Base-by-base conservation (phyloP, 768 basidiomycete genomes). In the Trametes elegans region DNA sequence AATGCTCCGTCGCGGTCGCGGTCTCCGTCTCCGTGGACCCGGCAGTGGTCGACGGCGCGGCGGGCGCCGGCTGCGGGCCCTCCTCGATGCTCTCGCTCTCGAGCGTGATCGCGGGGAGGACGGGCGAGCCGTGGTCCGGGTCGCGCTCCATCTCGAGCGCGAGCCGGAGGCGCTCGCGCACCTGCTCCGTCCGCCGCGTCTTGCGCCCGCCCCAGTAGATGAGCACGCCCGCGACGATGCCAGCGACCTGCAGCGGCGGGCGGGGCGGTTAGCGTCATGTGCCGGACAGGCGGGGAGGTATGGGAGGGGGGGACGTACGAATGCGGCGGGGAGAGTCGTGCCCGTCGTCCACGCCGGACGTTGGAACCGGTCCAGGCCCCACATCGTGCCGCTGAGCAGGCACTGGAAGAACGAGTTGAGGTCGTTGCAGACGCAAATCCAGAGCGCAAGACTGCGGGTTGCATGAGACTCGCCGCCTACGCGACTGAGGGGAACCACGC, bases 391-490 rank as follows among this genome's bases (percentile, higher is more conserved):
- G 62, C 89, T 88, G 7, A 91, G 71, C 18, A 86, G 76, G 42
- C 80, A 75, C 80, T 86, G 92, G 67, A 93, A 93, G 55, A 90
- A 67, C 0, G 89, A 90, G 69, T 93, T 93, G 34, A 84, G 80
- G 62, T 88, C 86, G 61, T 83, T 84, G 47, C 87, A 67, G 31
- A 84, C 73, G 61, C 88, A 88, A 34, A 93, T 92, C 69, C 79
- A 74, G 32, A 93, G 74, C 5, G 89, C 90, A 43, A 77, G 76
- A 57, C 85, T 88, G 24, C 21, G 19, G 27, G 14, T 29, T 36
- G n/a, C 18, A 26, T 32, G 18, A 8, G 27, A 34, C 28, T 43
- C 29, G 24, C 19, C 40, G 26, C 9, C 49, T 21, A 27, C 18
- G 23, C 19, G 16, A 27, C 31, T 23, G 6, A 45, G 9, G 6